Conservation (phyloP, 345 rosid species). For the Eutrema japonicum region DNA sequence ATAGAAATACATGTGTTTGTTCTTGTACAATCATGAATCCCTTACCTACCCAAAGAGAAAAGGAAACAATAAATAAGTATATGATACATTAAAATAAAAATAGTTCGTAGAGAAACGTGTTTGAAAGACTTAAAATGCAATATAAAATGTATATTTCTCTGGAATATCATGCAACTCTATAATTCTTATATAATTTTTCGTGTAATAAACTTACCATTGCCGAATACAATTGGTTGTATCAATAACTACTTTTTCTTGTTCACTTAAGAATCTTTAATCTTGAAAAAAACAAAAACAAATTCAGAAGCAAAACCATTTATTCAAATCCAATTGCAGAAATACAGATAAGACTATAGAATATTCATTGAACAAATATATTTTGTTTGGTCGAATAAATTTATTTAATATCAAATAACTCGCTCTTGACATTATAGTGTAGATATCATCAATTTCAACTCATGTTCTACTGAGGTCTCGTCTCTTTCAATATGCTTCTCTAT, state of each 20-base stretch:
- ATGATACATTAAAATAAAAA: background rate
- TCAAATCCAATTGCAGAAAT: background rate
- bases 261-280: background rate
- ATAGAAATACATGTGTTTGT: slow-evolving; percentile 1
- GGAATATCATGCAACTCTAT: background rate
- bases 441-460: slow-evolving; percentile 20
- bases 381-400: background rate
- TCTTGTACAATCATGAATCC: slow-evolving; percentile 20
- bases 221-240: background rate
- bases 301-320: background rate
- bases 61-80: background rate
- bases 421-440: background rate
- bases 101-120: slow-evolving; percentile 26
- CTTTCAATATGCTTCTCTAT: slow-evolving; percentile 19
- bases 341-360: background rate
- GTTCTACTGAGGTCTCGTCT: slow-evolving; percentile 30
- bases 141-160: slow-evolving; percentile 13
- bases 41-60: slow-evolving; percentile 12
- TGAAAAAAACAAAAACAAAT: no score
- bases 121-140: slow-evolving; percentile 2
- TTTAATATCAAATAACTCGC: background rate
- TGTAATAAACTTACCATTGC: slow-evolving; percentile 8
- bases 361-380: background rate
- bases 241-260: background rate
- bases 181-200: background rate